Base-by-base conservation (phyloP, 805 yeast species). In the Kluyveromyces siamensis region DNA sequence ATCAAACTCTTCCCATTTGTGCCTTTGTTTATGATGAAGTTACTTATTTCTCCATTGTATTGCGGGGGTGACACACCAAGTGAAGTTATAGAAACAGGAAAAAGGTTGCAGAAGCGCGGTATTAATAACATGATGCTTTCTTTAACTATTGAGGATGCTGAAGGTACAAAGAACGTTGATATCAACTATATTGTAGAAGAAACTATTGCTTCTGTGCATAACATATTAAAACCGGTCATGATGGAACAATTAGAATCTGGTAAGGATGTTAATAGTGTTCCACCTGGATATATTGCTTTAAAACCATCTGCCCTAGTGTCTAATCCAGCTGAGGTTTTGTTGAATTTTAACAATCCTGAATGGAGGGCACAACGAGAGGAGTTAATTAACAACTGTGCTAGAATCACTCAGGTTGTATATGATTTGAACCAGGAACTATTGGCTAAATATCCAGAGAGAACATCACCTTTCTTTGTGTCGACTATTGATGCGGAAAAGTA, bases 71-170 rank as follows among this genome's bases (percentile, higher is more conserved):
- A 86, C 58, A 79, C 77, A 51, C 75, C 83, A 48, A 66, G 67
- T 10, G 85, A 89, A 54, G 93, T 90, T 13, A 72, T 79, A 47
- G 64, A 72, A 48, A 84, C 96, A 4, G 96, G 95, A 47, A 69
- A 73, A 48, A 72, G 79, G 50, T 73, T 90, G 55, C 72, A 79
- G 48, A 65, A 75, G 46, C 75, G 95, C 52, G 95, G 96, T 9
- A 85, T 89, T 60, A 80, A 86, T 56, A 91, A 90, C 72, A 87
- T 90, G 95, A 88, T 90, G 96, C 72, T 90, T n/a, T 84, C 95
- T 1, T 79, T 88, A 64, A 87, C 96, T 14, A 89, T 90, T 46
- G 98, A 90, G 68, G 96, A 93, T 48, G 83, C 96, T 47, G 87
- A 87, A 54, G 96, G 96, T 37, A 77, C 76, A 50, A 75, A 78